Evolutionary conservation across 164 flowering plant species (phyloP).

Genomic region (Protea cynaroides): DNA sequence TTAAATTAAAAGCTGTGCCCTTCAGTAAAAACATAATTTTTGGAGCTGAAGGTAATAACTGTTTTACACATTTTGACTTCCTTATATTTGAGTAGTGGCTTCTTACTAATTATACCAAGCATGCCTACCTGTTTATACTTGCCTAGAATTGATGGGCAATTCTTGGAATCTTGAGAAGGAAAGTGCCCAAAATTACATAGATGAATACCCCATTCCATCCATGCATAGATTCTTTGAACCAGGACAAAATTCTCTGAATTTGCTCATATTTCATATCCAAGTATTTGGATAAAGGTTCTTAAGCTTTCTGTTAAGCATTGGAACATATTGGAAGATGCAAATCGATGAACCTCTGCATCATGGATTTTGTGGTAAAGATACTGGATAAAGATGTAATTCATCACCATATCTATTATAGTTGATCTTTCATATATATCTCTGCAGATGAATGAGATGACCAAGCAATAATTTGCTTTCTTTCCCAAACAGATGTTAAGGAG

Average conservation of each 20-base stretch:
- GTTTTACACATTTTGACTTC: neutral
- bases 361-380: too few relatives aligned
- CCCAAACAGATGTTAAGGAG: constrained; percentile 76
- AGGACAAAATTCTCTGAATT: too few relatives aligned
- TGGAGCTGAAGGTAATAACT: constrained; percentile 76
- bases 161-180: neutral
- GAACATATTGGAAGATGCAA: too few relatives aligned
- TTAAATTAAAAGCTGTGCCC: constrained; percentile 76
- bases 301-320: too few relatives aligned
- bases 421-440: neutral
- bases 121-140: neutral
- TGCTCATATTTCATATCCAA: too few relatives aligned
- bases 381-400: too few relatives aligned
- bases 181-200: neutral
- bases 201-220: neutral
- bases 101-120: neutral
- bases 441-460: neutral
- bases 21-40: constrained; percentile 95
- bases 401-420: too few relatives aligned
- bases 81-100: neutral
- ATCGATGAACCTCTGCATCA: too few relatives aligned
- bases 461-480: constrained; percentile 1
- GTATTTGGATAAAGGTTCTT: too few relatives aligned
- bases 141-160: neutral
- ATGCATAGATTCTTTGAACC: neutral